Conservation (phyloP, 2,329 filamentous ascomycete species). For the Calonectria leucothoes region DNA sequence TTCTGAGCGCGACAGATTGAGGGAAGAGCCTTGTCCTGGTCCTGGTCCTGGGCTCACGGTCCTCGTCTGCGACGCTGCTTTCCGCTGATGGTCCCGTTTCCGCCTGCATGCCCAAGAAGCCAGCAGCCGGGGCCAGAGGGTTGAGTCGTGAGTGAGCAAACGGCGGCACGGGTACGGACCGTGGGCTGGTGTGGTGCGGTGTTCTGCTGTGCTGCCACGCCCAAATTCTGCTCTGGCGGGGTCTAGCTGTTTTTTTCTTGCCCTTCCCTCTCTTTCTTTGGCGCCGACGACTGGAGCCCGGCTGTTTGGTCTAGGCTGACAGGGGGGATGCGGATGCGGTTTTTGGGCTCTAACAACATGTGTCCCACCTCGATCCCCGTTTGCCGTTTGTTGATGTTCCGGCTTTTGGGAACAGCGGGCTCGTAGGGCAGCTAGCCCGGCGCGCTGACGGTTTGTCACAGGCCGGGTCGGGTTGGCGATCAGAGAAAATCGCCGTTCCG, state of each 20-base stretch:
- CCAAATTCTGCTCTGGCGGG: background rate
- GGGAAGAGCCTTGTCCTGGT: background rate
- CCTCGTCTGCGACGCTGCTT: background rate
- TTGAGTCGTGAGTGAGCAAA: background rate
- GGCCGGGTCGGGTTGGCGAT: background rate
- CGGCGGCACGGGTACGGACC: background rate
- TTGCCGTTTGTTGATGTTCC: background rate
- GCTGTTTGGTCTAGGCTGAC: constrained; percentile 1
- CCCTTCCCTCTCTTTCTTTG: background rate
- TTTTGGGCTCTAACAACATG: background rate
- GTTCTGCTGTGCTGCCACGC: background rate
- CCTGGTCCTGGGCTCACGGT: background rate
- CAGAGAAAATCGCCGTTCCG: constrained; percentile 1
- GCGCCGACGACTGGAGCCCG: background rate
- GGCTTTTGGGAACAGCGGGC: background rate
- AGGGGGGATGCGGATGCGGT: background rate
- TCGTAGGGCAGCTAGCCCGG: background rate
- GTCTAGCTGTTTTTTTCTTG: background rate
- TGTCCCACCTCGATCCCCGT: background rate
- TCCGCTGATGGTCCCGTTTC: background rate
- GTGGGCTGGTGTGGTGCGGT: background rate
- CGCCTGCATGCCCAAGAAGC: background rate
- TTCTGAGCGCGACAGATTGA: background rate
- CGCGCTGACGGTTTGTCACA: background rate
- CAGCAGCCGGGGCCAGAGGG: background rate